A percentile compares a stretch with the other conserved stretches of the same genome.
phyloP scores from a whole-genome alignment of 176 grass and related monocot species.

The Phoenix dactylifera region DNA sequence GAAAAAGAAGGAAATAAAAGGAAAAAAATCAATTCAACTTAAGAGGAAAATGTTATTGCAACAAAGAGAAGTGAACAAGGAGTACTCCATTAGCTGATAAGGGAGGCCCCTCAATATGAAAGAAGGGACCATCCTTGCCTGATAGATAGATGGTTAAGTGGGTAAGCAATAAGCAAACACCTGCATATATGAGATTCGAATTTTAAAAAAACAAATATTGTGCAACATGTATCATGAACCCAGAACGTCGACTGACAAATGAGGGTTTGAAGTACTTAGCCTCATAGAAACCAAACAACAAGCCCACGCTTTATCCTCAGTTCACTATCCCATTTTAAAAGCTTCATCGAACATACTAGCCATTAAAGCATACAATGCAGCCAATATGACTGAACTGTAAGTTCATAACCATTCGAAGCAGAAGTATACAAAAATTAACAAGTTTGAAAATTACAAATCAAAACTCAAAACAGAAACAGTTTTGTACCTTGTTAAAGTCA shows the following conservation, averaged over 20 bases:
- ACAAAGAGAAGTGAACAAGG: constrained; percentile 76
- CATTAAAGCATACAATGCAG: constrained; percentile 74
- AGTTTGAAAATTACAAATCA: constrained; percentile 20
- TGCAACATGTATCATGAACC: constrained; percentile 80
- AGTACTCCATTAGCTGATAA: constrained; percentile 98
- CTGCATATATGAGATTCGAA: constrained; percentile 99
- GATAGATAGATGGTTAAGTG: constrained; percentile 99
- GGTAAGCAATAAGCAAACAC: constrained; percentile 99
- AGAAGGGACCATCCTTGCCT: constrained; percentile 82
- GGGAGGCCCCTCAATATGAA: constrained; percentile 84
- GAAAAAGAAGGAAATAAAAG: constrained; percentile 22
- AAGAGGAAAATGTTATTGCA: constrained; percentile 34
- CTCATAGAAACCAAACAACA: constrained; percentile 92
- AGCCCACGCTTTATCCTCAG: constrained; percentile 91
- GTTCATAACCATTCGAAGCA: constrained; percentile 52
- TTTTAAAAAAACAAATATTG: constrained; percentile 77
- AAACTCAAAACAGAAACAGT: constrained; percentile 15
- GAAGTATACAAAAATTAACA: constrained; percentile 45
- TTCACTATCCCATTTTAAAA: constrained; percentile 89
- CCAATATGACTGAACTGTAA: constrained; percentile 98
- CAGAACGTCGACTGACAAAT: constrained; percentile 99
- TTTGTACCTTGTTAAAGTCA: constrained; percentile 90
- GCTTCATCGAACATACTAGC: constrained; percentile 93
- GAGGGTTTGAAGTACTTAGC: constrained; percentile 99
- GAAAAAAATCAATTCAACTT: constrained; percentile 15